Evolutionary conservation across 1,284 basidiomycete species (phyloP).

Genomic region (Naganishia albida): DNA sequence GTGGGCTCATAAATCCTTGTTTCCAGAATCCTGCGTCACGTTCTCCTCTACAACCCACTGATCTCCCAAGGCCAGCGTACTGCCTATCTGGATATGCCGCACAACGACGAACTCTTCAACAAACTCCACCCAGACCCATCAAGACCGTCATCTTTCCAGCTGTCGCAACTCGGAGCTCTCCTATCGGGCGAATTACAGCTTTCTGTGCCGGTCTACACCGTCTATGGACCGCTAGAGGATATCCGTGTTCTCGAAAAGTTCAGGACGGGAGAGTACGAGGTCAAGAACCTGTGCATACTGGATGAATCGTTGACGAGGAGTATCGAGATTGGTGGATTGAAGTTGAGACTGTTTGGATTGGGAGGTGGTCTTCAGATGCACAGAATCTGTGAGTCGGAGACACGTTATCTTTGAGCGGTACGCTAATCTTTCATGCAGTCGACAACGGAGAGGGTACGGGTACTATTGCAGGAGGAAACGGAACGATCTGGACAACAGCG

Average conservation of each 20-base stretch:
- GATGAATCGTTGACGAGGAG: slow-evolving; percentile 92
- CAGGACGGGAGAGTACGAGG: slow-evolving; percentile 74
- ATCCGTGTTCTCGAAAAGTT: slow-evolving; percentile 90
- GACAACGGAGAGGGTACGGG: slow-evolving; percentile 75
- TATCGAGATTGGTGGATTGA: slow-evolving; percentile 88
- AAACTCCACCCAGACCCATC: slow-evolving; percentile 60
- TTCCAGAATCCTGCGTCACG: slow-evolving; percentile 77
- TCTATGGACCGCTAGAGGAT: slow-evolving; percentile 98
- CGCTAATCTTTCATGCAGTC: slow-evolving; percentile 51
- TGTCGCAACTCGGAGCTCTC: slow-evolving; percentile 92
- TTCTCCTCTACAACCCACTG: slow-evolving; percentile 96
- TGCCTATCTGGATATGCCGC: slow-evolving; percentile 71
- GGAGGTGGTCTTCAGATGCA: slow-evolving; percentile 94
- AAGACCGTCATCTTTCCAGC: slow-evolving; percentile 54
- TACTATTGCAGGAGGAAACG: slow-evolving; percentile 95
- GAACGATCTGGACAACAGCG: slow-evolving; percentile 98
- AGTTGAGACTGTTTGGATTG: slow-evolving; percentile 87
- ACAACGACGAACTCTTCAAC: slow-evolving; percentile 56
- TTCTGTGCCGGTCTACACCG: slow-evolving; percentile 89
- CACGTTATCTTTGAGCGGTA: slow-evolving; percentile 54
- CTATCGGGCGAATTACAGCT: slow-evolving; percentile 85
- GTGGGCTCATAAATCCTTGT: background rate
- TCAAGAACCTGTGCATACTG: slow-evolving; percentile 85
- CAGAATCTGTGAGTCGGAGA: slow-evolving; percentile 80
- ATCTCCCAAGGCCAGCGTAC: slow-evolving; percentile 78